Percentiles rank a stretch among this genome's conserved stretches.
phyloP scores from a whole-genome alignment of 2,329 filamentous ascomycete species.

The Grosmannia huntii region DNA sequence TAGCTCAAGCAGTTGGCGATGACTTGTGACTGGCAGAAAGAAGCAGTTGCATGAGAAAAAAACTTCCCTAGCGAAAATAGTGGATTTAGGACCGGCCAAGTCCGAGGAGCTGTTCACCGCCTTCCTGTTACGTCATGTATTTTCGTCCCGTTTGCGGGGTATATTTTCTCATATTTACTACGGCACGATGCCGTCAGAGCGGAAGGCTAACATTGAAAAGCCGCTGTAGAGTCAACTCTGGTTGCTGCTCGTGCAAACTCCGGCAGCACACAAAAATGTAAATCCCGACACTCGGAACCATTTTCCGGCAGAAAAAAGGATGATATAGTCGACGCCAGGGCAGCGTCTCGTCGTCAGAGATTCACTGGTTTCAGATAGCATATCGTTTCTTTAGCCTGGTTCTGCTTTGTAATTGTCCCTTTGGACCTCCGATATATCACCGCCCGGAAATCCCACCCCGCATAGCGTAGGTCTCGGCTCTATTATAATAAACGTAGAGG shows the following conservation, averaged over 20 bases:
- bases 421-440: neutral
- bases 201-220: neutral
- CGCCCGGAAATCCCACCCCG: neutral
- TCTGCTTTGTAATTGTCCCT: slow-evolving; percentile 1
- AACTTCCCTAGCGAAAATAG: neutral
- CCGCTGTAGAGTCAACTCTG: neutral
- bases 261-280: neutral
- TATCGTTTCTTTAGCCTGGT: neutral
- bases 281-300: neutral
- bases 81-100: neutral
- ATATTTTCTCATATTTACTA: neutral
- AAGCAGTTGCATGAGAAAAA: neutral
- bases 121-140: neutral
- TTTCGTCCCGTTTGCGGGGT: neutral
- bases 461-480: neutral
- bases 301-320: neutral
- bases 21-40: slow-evolving; percentile 1
- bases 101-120: neutral
- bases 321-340: neutral
- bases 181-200: neutral
- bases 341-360: neutral
- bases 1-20: neutral
- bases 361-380: neutral
- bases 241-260: neutral
- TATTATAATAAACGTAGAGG: too few relatives aligned